Evolutionary conservation across 305 asterid genomes (phyloP).

Genomic region (Petunia hybrid): DNA sequence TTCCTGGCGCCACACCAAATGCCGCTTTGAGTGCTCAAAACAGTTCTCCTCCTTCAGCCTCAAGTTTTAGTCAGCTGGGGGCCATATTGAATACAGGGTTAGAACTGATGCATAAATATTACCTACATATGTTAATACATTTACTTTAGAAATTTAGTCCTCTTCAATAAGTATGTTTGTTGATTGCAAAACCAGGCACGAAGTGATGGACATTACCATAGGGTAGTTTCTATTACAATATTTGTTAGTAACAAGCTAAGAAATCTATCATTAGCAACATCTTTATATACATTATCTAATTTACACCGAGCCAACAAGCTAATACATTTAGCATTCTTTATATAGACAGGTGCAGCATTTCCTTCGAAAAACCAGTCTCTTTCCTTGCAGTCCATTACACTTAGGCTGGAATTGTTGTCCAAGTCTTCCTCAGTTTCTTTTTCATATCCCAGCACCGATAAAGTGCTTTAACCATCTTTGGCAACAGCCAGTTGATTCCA

Average conservation of each 20-base stretch:
- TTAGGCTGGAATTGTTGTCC: neutral
- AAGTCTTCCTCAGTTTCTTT: slow-evolving; percentile 7
- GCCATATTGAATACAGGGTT: slow-evolving; percentile 65
- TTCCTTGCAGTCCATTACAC: neutral
- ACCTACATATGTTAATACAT: slow-evolving; percentile 16
- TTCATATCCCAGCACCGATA: neutral
- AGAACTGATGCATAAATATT: slow-evolving; percentile 29
- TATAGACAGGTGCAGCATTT: neutral
- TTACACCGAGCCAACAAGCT: neutral
- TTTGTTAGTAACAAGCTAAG: slow-evolving; percentile 12
- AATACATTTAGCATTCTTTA: neutral
- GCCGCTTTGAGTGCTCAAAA: slow-evolving; percentile 44
- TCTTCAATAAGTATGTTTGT: neutral
- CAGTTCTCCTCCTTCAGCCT: slow-evolving; percentile 57
- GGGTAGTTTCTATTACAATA: neutral
- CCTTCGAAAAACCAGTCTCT: neutral
- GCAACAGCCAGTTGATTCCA: neutral
- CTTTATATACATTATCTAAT: neutral
- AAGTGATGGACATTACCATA: neutral
- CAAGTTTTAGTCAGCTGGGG: slow-evolving; percentile 75
- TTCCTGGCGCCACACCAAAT: slow-evolving; percentile 37
- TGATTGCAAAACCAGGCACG: neutral
- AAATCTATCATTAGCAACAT: neutral
- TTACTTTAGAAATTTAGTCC: slow-evolving; percentile 14
- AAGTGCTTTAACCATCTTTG: slow-evolving; percentile 6